These are phyloP conservation scores for Syncephalastrum contaminatum DNA, from an alignment of 371 early-diverging fungal genomes.

Conservation along the genomic window DNA sequence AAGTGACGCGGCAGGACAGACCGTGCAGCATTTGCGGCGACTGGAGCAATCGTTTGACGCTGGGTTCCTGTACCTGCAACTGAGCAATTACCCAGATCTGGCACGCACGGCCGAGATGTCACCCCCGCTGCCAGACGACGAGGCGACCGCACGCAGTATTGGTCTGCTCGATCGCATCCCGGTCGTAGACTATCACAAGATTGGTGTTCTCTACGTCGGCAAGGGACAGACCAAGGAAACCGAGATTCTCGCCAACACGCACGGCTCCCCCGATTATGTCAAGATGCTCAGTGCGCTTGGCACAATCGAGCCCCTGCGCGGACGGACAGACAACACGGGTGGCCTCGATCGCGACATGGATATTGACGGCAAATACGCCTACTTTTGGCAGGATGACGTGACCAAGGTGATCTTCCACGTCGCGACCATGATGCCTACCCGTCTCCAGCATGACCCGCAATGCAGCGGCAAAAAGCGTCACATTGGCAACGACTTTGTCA, in stretches of 20 bases:
- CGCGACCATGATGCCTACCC: slow-evolving; percentile 92
- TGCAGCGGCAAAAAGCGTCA: slow-evolving; percentile 89
- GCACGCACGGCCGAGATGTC: slow-evolving; percentile 57
- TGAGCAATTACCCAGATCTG: slow-evolving; percentile 74
- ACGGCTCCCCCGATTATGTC: slow-evolving; percentile 85
- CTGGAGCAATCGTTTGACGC: slow-evolving; percentile 61
- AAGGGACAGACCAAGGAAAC: slow-evolving; percentile 79
- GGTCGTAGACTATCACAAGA: slow-evolving; percentile 92
- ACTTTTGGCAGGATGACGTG: slow-evolving; percentile 85
- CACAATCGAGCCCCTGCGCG: slow-evolving; percentile 64
- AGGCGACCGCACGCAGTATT: slow-evolving; percentile 72
- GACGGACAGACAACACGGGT: slow-evolving; percentile 66
- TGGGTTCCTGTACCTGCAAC: slow-evolving; percentile 61
- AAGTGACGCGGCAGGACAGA: slow-evolving; percentile 2
- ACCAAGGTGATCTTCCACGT: slow-evolving; percentile 90
- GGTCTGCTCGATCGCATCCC: slow-evolving; percentile 86
- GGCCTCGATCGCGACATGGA: slow-evolving; percentile 86
- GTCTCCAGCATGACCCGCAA: slow-evolving; percentile 67
- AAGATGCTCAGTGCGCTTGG: slow-evolving; percentile 83
- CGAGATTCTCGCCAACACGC: slow-evolving; percentile 83
- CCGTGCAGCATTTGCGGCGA: slow-evolving; percentile 26
- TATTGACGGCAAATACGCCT: slow-evolving; percentile 82
- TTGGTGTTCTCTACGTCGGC: slow-evolving; percentile 91
- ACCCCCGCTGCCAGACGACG: slow-evolving; percentile 73
- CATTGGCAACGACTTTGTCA: slow-evolving; percentile 95